These are phyloP conservation scores for Hypoxylon sp. DNA, from an alignment of 2,329 filamentous ascomycete genomes.

Conservation along the genomic window DNA sequence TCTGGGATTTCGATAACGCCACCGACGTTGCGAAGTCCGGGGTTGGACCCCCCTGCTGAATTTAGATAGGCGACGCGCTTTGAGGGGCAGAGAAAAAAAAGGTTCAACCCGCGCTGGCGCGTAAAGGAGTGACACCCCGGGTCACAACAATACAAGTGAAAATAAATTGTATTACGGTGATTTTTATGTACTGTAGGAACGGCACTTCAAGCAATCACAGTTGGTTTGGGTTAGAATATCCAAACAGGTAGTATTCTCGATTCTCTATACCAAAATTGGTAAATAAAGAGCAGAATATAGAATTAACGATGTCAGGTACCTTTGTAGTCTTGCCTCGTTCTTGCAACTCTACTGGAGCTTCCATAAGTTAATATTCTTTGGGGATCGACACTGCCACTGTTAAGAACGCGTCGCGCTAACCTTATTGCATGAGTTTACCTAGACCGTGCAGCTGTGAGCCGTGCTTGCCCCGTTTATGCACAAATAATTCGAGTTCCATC, in stretches of 20 bases:
- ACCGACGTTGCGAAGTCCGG: background rate
- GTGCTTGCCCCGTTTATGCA: constrained; percentile 12
- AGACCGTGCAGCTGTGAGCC: background rate
- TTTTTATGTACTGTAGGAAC: background rate
- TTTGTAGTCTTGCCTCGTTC: constrained; percentile 3
- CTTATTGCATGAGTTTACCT: constrained; percentile 6
- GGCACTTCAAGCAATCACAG: background rate
- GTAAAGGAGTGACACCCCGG: constrained; percentile 25
- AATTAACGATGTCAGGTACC: background rate
- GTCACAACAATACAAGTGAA: no score
- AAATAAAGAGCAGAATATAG: no score
- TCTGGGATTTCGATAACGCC: constrained; percentile 6
- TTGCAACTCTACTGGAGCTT: constrained; percentile 1
- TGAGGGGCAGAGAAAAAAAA: constrained; percentile 44
- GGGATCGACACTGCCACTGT: constrained; percentile 21
- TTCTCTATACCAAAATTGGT: no score
- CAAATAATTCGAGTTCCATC: constrained; percentile 22
- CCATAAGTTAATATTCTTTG: constrained; percentile 8
- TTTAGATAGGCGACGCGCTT: constrained; percentile 42
- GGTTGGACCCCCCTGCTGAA: background rate
- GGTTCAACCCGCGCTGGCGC: constrained; percentile 16
- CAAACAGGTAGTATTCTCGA: background rate
- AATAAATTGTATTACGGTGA: background rate
- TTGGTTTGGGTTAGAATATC: background rate
- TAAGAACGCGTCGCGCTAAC: constrained; percentile 33